Percentiles rank a stretch among this genome's conserved stretches.
These are phyloP conservation scores for Canavalia ensiformis DNA, from an alignment of 306 rosid species.

Conservation along the genomic window DNA sequence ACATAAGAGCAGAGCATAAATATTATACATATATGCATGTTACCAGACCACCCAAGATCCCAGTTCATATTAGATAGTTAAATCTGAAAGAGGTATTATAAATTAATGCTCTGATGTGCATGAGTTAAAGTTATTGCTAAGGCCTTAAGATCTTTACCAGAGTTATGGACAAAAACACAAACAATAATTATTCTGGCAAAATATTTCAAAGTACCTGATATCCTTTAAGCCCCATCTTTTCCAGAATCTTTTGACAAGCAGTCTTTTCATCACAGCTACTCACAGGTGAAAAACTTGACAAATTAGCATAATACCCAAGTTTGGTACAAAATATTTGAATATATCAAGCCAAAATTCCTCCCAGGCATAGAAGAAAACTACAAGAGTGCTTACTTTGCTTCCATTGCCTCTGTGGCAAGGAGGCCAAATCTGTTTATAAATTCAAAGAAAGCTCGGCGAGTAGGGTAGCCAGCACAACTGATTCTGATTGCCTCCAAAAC, in stretches of 20 bases:
- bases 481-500: conserved; percentile 98
- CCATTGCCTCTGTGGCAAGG: conserved; percentile 79
- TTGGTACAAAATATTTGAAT: conserved; percentile 42
- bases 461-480: conserved; percentile 99
- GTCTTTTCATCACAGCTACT: conserved; percentile 84
- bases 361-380: conserved; percentile 42
- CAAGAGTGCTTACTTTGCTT: conserved; percentile 74
- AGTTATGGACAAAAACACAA: conserved; percentile 25
- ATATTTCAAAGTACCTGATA: conserved; percentile 78
- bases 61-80: conserved; percentile 35
- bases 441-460: conserved; percentile 90
- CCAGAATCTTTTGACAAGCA: conserved; percentile 83
- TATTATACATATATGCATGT: conserved; percentile 35
- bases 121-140: conserved; percentile 32
- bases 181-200: conserved; percentile 32
- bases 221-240: conserved; percentile 90
- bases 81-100: conserved; percentile 33
- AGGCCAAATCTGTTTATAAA: conserved; percentile 88
- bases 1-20: conserved; percentile 41
- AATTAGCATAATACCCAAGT: conserved; percentile 46
- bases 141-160: conserved; percentile 9
- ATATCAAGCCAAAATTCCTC: conserved; percentile 39
- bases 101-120: conserved; percentile 43
- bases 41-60: conserved; percentile 28
- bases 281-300: conserved; percentile 47